Evolutionary conservation across 495 filamentous ascomycete genomes (phyloP), one percentile per base, ranked within the genome.

Genomic region (Viridothelium virens): DNA sequence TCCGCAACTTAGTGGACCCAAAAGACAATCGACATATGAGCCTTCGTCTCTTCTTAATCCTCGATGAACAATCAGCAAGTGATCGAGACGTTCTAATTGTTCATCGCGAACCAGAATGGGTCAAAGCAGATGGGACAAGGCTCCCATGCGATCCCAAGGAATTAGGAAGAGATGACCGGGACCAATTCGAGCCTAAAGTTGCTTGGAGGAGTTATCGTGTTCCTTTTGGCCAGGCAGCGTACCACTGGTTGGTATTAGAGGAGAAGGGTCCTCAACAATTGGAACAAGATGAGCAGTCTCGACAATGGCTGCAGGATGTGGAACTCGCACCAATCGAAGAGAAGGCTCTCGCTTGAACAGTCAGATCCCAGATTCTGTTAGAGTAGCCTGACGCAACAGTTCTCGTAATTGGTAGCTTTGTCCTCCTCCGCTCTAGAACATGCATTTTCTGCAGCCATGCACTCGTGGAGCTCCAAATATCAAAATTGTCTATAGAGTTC

Each of bases 101-200:
- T 33, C 53, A 59, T 36, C 53, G 53, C 53, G 53, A 59, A 59
- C 53, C 18, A 33, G 53, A 59, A 36, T 59, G 53, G 53, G 53
- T 14, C 25, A 59, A 59, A 36, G 11, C 53, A 14, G 53, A 59
- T 14, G 53, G 53, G 31, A 59, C 53, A 36, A 59, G 53, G 18
- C 5, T 59, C 7, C 53, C 53, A 36, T 33, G 4, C 14, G 31
- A 59, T 1, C 53, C 53, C 7, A 59, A 59, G 31, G 53, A 59
- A 34, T 11, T 36, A 0, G 53, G 31, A 2, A 9, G 3, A 36
- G 31, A 36, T 36, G 4, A 59, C 1, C 11, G 36, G 53, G 53
- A 59, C 5, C 11, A 59, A 36, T 59, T 34, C 53, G 31, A 59
- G 31, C 53, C 5, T 7, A 59, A 59, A 18, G 14, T 36, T 33